phyloP scores from a whole-genome alignment of 192 early-diverging fungal species.

The Coemansia sp. region DNA sequence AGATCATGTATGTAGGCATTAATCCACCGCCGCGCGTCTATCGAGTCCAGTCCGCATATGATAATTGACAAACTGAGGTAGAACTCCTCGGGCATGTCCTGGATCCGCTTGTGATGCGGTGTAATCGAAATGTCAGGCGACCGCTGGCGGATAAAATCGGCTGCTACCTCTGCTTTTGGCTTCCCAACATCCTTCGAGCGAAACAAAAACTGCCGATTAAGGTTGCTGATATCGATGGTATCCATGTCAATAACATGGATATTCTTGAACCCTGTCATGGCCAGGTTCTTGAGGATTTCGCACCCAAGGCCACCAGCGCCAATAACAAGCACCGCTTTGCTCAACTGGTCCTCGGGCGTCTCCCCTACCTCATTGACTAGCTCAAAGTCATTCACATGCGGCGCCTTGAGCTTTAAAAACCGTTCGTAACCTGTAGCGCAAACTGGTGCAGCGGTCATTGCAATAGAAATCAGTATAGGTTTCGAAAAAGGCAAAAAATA shows the following conservation, averaged over 20 bases:
- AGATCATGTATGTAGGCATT: slow-evolving; percentile 84
- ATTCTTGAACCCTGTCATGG: slow-evolving; percentile 74
- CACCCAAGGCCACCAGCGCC: slow-evolving; percentile 84
- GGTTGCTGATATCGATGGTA: slow-evolving; percentile 81
- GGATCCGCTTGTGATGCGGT: slow-evolving; percentile 85
- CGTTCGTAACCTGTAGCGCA: slow-evolving; percentile 36
- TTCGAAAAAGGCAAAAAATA: neutral
- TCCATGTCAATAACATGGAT: slow-evolving; percentile 90
- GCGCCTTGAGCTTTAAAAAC: slow-evolving; percentile 43
- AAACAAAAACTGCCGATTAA: slow-evolving; percentile 84
- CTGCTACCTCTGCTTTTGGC: slow-evolving; percentile 76
- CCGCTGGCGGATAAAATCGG: slow-evolving; percentile 71
- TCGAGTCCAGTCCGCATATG: slow-evolving; percentile 91
- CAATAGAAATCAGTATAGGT: neutral
- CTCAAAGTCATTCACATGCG: slow-evolving; percentile 50
- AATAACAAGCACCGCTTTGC: slow-evolving; percentile 70
- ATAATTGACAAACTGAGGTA: slow-evolving; percentile 85
- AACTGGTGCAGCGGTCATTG: slow-evolving; percentile 15
- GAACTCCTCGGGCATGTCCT: slow-evolving; percentile 94
- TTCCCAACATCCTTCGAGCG: slow-evolving; percentile 72
- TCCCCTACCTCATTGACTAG: slow-evolving; percentile 45
- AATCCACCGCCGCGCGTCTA: slow-evolving; percentile 96
- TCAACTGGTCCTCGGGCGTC: slow-evolving; percentile 49
- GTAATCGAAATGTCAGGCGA: slow-evolving; percentile 69
- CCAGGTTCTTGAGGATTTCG: slow-evolving; percentile 81